These are phyloP conservation scores for Niveomyces coronatus DNA, from an alignment of 2,329 filamentous ascomycete species.

Conservation along the genomic window DNA sequence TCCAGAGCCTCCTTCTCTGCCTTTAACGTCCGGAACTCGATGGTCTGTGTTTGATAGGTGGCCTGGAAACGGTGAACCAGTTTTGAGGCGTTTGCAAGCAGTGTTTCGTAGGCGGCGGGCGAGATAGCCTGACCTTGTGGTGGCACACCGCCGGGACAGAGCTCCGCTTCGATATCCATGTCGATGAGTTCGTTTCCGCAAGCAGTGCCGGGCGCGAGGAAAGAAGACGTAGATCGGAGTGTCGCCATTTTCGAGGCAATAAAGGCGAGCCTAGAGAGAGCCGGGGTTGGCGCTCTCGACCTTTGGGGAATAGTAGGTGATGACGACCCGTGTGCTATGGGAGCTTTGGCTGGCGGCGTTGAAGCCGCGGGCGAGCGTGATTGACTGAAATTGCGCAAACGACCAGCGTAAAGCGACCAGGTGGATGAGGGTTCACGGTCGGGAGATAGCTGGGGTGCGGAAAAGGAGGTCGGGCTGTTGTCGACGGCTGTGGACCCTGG, in stretches of 20 bases:
- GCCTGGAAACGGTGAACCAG: conserved; percentile 46
- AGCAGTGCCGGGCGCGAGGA: conserved; percentile 15
- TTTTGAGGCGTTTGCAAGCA: conserved; percentile 47
- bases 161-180: conserved; percentile 43
- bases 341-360: conserved; percentile 6
- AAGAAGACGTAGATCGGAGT: conserved; percentile 21
- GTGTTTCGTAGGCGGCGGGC: conserved; percentile 49
- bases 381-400: conserved; percentile 5
- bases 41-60: conserved; percentile 45
- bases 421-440: conserved; percentile 18
- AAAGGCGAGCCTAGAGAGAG: conserved; percentile 34
- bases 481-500: conserved; percentile 3
- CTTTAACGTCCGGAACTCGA: conserved; percentile 38
- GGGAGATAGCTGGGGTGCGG: conserved; percentile 8
- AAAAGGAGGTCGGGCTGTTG: conserved; percentile 4
- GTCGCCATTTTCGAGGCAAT: conserved; percentile 36
- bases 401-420: conserved; percentile 12
- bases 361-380: conserved; percentile 4
- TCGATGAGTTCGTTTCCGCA: conserved; percentile 43
- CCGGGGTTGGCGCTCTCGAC: conserved; percentile 11
- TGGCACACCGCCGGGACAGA: conserved; percentile 38
- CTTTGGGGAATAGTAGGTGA: conserved; percentile 20
- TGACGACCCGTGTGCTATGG: conserved; percentile 6
- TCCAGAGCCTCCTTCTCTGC: conserved; percentile 42
- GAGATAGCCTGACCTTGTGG: conserved; percentile 41